A percentile compares a stretch with the other conserved stretches of the same genome.
phyloP scores from a whole-genome alignment of 2,329 filamentous ascomycete species.

The Fusarium metavorans region DNA sequence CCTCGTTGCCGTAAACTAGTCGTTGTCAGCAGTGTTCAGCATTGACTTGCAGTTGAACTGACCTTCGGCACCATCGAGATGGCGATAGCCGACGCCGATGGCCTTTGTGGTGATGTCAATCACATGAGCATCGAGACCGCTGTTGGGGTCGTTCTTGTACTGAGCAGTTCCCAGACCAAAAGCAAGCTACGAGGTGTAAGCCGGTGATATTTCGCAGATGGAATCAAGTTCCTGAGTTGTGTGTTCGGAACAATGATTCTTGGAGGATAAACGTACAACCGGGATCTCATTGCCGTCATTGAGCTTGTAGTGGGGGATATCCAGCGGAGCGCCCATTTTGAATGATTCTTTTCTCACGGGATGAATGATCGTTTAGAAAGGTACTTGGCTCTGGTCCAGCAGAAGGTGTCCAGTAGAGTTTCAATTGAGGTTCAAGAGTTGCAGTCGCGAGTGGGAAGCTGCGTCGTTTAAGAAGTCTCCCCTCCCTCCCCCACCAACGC shows the following conservation, averaged over 20 bases:
- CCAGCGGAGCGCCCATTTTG: constrained; percentile 30
- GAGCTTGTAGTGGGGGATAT: constrained; percentile 72
- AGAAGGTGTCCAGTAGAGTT: neutral
- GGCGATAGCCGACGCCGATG: constrained; percentile 76
- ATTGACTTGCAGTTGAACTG: constrained; percentile 21
- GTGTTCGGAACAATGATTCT: neutral
- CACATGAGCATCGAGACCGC: constrained; percentile 66
- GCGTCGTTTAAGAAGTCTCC: constrained; percentile 2
- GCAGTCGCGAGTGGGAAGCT: neutral
- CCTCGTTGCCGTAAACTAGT: constrained; percentile 73
- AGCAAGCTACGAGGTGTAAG: constrained; percentile 63
- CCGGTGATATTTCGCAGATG: neutral
- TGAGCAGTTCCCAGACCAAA: constrained; percentile 80
- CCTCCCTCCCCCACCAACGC: constrained; percentile 8
- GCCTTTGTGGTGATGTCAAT: constrained; percentile 67
- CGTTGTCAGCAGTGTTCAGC: neutral
- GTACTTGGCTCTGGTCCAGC: neutral
- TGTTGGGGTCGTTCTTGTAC: constrained; percentile 64
- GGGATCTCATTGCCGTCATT: constrained; percentile 82
- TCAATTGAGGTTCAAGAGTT: constrained; percentile 11
- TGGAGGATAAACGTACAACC: constrained; percentile 60
- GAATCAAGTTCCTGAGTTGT: neutral
- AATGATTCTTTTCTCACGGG: neutral
- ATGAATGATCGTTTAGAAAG: neutral
- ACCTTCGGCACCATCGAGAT: constrained; percentile 82